These are phyloP conservation scores for Aureobasidium vineae DNA, from an alignment of 2,329 filamentous ascomycete genomes.

Conservation along the genomic window DNA sequence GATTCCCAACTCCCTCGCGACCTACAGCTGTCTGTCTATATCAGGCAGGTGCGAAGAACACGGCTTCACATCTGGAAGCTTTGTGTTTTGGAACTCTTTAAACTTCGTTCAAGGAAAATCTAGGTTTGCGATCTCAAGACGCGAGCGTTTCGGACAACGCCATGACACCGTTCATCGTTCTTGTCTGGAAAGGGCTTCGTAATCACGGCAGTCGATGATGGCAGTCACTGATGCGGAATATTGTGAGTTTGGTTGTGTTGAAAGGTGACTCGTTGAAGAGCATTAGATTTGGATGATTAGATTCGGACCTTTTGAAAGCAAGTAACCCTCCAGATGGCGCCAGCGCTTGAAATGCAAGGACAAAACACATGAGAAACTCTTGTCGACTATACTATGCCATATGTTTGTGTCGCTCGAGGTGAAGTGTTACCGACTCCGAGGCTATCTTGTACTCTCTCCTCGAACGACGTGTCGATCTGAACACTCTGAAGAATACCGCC, in stretches of 20 bases:
- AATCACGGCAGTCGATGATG: constrained; percentile 3
- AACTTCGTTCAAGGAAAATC: neutral
- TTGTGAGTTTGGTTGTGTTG: neutral
- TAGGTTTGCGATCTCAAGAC: constrained; percentile 2
- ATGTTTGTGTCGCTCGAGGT: neutral
- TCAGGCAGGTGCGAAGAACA: neutral
- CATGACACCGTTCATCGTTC: neutral
- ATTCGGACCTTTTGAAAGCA: neutral
- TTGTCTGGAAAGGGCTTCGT: neutral
- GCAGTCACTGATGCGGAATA: neutral
- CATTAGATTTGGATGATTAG: neutral
- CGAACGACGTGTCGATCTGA: constrained; percentile 12
- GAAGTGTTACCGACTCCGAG: neutral
- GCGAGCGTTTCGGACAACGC: constrained; percentile 6
- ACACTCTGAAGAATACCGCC: constrained; percentile 16
- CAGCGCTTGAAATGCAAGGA: constrained; percentile 19
- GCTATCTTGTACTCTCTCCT: neutral
- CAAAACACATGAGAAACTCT: neutral
- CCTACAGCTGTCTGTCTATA: neutral
- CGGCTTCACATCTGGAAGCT: neutral
- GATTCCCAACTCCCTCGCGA: neutral
- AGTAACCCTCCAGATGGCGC: neutral
- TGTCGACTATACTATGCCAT: constrained; percentile 3
- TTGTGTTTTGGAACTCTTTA: neutral
- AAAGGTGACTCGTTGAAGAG: neutral